These are phyloP conservation scores for Chaetomium tenue DNA, from an alignment of 495 filamentous ascomycete genomes.

Conservation along the genomic window DNA sequence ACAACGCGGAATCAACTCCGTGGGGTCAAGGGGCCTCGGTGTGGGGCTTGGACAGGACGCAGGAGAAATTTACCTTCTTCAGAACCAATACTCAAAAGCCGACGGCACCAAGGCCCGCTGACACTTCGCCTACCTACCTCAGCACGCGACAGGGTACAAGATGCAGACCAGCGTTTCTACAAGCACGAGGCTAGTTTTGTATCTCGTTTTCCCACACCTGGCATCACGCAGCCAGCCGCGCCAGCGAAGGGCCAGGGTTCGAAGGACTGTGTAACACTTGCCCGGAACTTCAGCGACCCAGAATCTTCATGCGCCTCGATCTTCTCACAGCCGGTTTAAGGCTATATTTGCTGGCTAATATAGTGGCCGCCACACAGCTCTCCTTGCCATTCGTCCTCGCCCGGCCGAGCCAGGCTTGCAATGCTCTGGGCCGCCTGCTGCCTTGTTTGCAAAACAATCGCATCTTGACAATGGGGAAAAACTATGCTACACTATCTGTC, in stretches of 20 bases:
- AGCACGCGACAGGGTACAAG: too few species aligned
- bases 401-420: background rate
- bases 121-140: background rate
- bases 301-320: slow-evolving; percentile 21
- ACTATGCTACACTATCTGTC: too few species aligned
- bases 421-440: background rate
- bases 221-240: too few species aligned
- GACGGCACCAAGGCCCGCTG: background rate
- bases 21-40: background rate
- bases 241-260: too few species aligned
- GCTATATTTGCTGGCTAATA: slow-evolving; percentile 48
- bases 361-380: slow-evolving; percentile 35
- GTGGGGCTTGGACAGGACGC: background rate
- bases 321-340: slow-evolving; percentile 40
- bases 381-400: slow-evolving; percentile 10
- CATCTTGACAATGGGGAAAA: too few species aligned
- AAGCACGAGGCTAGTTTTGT: too few species aligned
- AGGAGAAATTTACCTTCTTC: background rate
- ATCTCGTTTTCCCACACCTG: too few species aligned
- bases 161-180: too few species aligned
- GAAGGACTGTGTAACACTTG: background rate
- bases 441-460: background rate
- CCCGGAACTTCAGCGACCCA: background rate
- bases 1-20: background rate
- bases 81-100: background rate